Evolutionary conservation across 1,284 basidiomycete genomes (phyloP), one percentile per base, ranked within the genome.

Genomic region (Cerioporus squamosus): DNA sequence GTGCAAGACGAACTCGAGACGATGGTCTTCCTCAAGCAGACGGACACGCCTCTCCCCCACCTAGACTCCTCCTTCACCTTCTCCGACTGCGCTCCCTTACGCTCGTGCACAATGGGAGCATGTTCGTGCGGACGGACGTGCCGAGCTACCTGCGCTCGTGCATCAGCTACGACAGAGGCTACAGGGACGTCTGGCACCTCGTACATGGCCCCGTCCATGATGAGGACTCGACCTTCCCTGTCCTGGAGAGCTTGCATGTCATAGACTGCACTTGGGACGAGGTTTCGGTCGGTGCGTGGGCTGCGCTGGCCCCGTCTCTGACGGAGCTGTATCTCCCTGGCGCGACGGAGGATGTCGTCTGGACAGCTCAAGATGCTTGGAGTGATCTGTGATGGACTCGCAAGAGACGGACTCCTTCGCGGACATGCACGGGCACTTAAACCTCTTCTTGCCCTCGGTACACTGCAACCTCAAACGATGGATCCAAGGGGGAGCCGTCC

Each of bases 241-340:
- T 47, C 1, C 57, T 62, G 18, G 44, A 46, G 29, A 43, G 44
- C 23, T 53, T 62, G n/a, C 50, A 59, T 23, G 43, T 62, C 45
- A 53, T 55, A 4, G 43, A 58, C 53, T 49, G 31, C 18, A 17
- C 52, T 17, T 58, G 55, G 33, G 33, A 36, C 52, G 26, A 42
- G 14, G 40, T 12, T 12, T 52, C 53, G 29, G 47, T 62, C 15
- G 43, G 51, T 4, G 40, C 59, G 3, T 62, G 60, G 60, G 53
- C 50, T 5, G 29, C 33, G 40, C 49, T 40, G 23, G 60, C 60
- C 2, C 60, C 60, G 3, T 47, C 39, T 2, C 45, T 61, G 18
- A 36, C 44, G 2, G 20, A 24, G 24, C 50, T 61, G 36, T 49
- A 26, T 5, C 15, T 61, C 14, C 48, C 49, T 12, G 22, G 20